Evolutionary conservation across 306 rosid species (phyloP).

Genomic region (Argentina anserina): DNA sequence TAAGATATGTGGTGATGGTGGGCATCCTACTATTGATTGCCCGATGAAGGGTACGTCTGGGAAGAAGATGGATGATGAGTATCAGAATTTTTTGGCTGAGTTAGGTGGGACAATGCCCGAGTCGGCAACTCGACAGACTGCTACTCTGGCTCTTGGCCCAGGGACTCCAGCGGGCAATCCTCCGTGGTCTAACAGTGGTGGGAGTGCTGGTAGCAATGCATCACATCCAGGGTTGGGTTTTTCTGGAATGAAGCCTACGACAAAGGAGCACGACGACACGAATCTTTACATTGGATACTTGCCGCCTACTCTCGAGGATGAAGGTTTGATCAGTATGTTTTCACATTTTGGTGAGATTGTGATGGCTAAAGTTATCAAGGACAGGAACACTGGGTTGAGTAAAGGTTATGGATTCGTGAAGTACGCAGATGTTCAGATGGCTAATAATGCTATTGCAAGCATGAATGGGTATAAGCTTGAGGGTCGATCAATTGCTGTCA

Average conservation of each 20-base stretch:
- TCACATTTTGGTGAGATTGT: conserved; percentile 93
- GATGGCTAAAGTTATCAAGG: conserved; percentile 96
- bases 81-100: conserved; percentile 96
- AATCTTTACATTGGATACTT: conserved; percentile 92
- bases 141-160: conserved; percentile 55
- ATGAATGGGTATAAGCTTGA: conserved; percentile 96
- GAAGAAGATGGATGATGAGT: conserved; percentile 67
- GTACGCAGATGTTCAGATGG: conserved; percentile 88
- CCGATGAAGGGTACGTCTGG: conserved; percentile 85
- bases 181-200: conserved; percentile 79
- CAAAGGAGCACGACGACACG: conserved; percentile 86
- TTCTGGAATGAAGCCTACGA: conserved; percentile 46
- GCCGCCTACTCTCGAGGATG: conserved; percentile 94
- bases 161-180: conserved; percentile 79
- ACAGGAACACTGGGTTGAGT: conserved; percentile 73
- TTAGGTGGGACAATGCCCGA: conserved; percentile 59
- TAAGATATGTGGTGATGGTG: conserved; percentile 98
- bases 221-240: conserved; percentile 73
- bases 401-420: conserved; percentile 97
- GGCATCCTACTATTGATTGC: conserved; percentile 95
- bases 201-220: conserved; percentile 12
- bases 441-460: conserved; percentile 75
- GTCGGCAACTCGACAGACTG: conserved; percentile 34
- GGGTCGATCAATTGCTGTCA: conserved; percentile 91
- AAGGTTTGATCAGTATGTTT: conserved; percentile 76